phyloP scores from a whole-genome alignment of 2,329 filamentous ascomycete genomes.

The Cryphonectria nitschkei region DNA sequence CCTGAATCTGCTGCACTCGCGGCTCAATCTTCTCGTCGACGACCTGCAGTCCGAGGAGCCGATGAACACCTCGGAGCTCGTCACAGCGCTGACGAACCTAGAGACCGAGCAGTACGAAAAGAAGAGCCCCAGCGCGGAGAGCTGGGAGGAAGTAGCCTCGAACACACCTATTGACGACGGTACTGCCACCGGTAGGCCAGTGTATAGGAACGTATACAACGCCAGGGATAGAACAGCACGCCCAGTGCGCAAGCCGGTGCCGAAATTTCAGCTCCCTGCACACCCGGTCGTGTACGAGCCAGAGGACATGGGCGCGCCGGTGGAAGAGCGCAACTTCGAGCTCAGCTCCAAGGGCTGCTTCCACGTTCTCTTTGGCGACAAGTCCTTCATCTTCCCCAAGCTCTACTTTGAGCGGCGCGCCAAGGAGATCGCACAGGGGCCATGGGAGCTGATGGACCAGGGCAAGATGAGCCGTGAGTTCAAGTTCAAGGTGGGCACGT shows the following conservation, averaged over 20 bases:
- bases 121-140: slow-evolving; percentile 76
- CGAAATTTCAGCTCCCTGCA: slow-evolving; percentile 80
- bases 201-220: slow-evolving; percentile 41
- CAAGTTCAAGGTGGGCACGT: slow-evolving; percentile 73
- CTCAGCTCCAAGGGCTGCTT: slow-evolving; percentile 94
- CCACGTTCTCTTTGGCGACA: slow-evolving; percentile 95
- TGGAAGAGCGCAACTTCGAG: slow-evolving; percentile 81
- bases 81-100: slow-evolving; percentile 74
- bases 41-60: slow-evolving; percentile 75
- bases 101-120: slow-evolving; percentile 65
- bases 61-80: slow-evolving; percentile 68
- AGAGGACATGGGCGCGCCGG: slow-evolving; percentile 74
- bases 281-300: slow-evolving; percentile 85
- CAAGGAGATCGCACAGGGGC: slow-evolving; percentile 79
- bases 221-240: slow-evolving; percentile 42
- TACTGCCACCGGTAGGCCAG: slow-evolving; percentile 47
- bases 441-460: slow-evolving; percentile 75
- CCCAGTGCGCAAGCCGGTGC: slow-evolving; percentile 46
- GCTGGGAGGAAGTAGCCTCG: slow-evolving; percentile 83
- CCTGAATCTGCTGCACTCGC: slow-evolving; percentile 76
- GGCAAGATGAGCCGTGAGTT: slow-evolving; percentile 78
- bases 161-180: slow-evolving; percentile 64
- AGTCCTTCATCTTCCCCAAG: slow-evolving; percentile 90
- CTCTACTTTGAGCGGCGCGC: slow-evolving; percentile 84
- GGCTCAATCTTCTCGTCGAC: slow-evolving; percentile 83